Percentiles rank a stretch among this genome's conserved stretches.
phyloP scores from a whole-genome alignment of 2,329 filamentous ascomycete species.

The Botryotinia globosa region DNA sequence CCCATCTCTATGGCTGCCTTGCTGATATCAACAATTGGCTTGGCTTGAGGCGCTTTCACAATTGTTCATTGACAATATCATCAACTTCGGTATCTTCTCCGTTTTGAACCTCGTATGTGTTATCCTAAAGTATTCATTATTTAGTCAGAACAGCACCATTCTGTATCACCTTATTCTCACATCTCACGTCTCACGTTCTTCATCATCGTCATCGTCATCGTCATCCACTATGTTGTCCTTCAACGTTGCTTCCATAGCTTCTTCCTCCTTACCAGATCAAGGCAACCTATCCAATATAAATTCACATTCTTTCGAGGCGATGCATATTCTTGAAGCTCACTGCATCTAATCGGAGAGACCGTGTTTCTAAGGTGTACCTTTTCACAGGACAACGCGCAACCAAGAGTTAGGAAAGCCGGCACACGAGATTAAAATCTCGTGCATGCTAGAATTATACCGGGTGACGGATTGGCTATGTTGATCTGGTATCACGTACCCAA shows the following conservation, averaged over 20 bases:
- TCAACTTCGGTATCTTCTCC: background rate
- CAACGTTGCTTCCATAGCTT: background rate
- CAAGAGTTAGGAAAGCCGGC: background rate
- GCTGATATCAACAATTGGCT: conserved; percentile 13
- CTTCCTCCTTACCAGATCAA: background rate
- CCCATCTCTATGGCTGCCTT: background rate
- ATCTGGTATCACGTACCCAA: background rate
- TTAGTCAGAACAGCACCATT: conserved; percentile 6
- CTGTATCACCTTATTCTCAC: background rate
- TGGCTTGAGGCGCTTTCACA: conserved; percentile 5
- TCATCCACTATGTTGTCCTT: background rate
- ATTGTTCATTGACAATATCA: background rate
- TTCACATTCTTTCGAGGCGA: background rate
- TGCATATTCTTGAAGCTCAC: conserved; percentile 7
- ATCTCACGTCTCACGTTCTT: background rate
- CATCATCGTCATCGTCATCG: background rate
- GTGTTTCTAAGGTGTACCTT: conserved; percentile 3
- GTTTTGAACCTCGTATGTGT: background rate
- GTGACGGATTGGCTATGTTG: background rate
- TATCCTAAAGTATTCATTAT: background rate
- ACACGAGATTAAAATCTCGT: background rate
- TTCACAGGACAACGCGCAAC: background rate
- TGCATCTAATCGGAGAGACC: conserved; percentile 19
- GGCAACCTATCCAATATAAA: background rate
- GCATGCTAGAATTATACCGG: background rate